Evolutionary conservation across 768 basidiomycete species (phyloP).

Genomic region (Tubosaeta sp.): DNA sequence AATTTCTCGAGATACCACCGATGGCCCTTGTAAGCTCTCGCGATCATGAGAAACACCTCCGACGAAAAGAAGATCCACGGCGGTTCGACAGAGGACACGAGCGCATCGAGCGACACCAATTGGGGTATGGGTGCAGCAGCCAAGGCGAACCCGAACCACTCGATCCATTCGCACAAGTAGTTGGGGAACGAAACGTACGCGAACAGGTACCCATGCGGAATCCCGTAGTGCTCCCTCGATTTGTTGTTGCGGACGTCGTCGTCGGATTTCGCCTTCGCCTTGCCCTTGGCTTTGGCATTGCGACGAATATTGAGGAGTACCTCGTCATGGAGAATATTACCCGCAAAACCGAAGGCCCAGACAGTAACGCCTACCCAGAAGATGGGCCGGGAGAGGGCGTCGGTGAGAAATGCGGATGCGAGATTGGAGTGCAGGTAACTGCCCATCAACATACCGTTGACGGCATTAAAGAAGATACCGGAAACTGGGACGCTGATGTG

Average conservation of each 20-base stretch:
- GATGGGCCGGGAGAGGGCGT: conserved; percentile 29
- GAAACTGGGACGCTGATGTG: conserved; percentile 60
- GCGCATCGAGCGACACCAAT: conserved; percentile 32
- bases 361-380: conserved; percentile 65
- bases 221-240: conserved; percentile 59
- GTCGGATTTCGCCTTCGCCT: conserved; percentile 25
- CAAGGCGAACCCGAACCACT: conserved; percentile 87
- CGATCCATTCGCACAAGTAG: conserved; percentile 93
- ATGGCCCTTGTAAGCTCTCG: conserved; percentile 78
- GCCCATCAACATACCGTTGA: conserved; percentile 71
- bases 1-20: conserved; percentile 81
- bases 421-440: conserved; percentile 60
- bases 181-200: conserved; percentile 83
- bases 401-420: conserved; percentile 41
- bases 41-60: conserved; percentile 76
- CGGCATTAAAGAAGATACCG: conserved; percentile 61
- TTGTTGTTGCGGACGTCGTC: conserved; percentile 21
- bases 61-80: conserved; percentile 77
- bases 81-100: conserved; percentile 48
- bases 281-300: conserved; percentile 43
- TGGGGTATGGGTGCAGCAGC: conserved; percentile 56
- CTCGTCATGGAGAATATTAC: conserved; percentile 90
- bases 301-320: conserved; percentile 79
- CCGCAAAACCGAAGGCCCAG: conserved; percentile 68
- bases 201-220: conserved; percentile 79